Conservation (phyloP, 2,329 filamentous ascomycete species). For the Ceratocystis eucalypticola region DNA sequence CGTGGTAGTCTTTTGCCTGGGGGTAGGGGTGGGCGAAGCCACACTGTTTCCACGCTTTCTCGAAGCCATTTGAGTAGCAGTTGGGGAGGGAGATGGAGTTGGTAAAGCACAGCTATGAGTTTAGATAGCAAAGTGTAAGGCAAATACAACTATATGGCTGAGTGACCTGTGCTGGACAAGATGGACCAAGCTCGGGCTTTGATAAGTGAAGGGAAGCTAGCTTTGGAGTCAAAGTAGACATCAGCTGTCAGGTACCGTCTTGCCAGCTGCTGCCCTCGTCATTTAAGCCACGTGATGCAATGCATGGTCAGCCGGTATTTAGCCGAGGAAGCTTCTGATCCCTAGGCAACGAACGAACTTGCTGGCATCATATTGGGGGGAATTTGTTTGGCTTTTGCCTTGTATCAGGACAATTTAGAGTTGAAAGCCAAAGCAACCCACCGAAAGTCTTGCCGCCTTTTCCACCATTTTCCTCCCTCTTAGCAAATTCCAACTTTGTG, state of each 20-base stretch:
- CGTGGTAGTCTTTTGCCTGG: slow-evolving; percentile 12
- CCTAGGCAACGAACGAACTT: neutral
- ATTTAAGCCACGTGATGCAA: neutral
- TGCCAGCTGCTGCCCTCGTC: neutral
- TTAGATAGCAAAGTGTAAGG: neutral
- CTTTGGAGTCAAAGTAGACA: neutral
- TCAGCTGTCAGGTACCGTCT: neutral
- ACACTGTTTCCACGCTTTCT: slow-evolving; percentile 16
- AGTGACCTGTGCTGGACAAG: neutral
- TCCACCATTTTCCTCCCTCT: neutral
- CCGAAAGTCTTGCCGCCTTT: neutral
- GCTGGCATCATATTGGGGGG: neutral
- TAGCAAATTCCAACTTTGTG: neutral
- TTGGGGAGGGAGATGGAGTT: neutral
- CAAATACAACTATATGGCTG: neutral
- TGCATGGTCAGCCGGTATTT: neutral
- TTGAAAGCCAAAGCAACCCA: neutral
- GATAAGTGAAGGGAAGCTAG: neutral
- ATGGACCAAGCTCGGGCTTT: no score
- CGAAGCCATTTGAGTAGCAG: slow-evolving; percentile 10
- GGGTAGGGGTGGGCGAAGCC: slow-evolving; percentile 13
- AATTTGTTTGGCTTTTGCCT: neutral
- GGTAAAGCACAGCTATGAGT: neutral
- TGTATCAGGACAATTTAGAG: no score
- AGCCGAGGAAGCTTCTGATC: slow-evolving; percentile 11